phyloP scores from a whole-genome alignment of 805 yeast species.

The Hanseniaspora pseudoguilliermondii region DNA sequence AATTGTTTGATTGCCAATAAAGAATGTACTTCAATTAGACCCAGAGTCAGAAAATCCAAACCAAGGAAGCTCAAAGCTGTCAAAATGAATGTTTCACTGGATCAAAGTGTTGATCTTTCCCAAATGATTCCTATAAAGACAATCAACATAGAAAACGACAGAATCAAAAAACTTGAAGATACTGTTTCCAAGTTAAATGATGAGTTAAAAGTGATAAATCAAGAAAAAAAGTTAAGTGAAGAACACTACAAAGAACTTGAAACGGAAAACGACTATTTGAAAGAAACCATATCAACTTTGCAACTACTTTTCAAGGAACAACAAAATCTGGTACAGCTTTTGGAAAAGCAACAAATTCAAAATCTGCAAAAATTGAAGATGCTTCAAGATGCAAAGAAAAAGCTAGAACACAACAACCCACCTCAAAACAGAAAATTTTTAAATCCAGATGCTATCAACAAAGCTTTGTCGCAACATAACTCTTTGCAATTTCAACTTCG shows the following conservation, averaged over 20 bases:
- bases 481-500: slow-evolving; percentile 2
- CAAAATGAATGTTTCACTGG: slow-evolving; percentile 1
- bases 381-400: background rate
- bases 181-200: background rate
- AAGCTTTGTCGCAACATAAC: background rate
- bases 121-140: background rate
- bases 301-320: slow-evolving; percentile 9
- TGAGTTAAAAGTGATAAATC: slow-evolving; percentile 12
- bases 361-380: slow-evolving; percentile 4
- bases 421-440: background rate
- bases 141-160: background rate
- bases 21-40: slow-evolving; percentile 12
- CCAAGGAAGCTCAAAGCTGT: slow-evolving; percentile 15
- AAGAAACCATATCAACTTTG: slow-evolving; percentile 4
- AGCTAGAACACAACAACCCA: background rate
- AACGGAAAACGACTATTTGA: slow-evolving; percentile 7
- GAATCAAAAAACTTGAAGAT: background rate
- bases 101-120: background rate
- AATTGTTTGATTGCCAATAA: slow-evolving; percentile 15
- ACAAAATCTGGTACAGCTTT: slow-evolving; percentile 9
- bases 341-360: slow-evolving; percentile 9
- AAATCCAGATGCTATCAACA: background rate
- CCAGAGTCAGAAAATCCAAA: slow-evolving; percentile 15
- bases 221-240: slow-evolving; percentile 8
- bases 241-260: slow-evolving; percentile 7